phyloP scores from a whole-genome alignment of 805 yeast species.

The Wickerhamomyces kurtzmanii region DNA sequence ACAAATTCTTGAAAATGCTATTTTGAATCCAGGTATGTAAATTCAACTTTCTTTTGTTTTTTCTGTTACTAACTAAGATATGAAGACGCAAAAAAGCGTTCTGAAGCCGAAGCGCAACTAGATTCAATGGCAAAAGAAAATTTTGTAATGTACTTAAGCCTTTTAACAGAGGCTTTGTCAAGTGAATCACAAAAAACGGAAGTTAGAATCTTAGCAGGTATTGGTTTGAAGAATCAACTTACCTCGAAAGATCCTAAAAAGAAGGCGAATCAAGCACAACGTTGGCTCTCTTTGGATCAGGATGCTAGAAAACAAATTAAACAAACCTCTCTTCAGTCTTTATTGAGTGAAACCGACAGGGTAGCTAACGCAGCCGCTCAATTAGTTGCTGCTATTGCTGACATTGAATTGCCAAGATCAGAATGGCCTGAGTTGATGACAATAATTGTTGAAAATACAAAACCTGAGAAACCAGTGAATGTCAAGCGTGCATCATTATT shows the following conservation, averaged over 20 bases:
- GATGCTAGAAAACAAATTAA: slow-evolving; percentile 56
- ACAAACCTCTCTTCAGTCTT: slow-evolving; percentile 48
- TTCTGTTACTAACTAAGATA: too few species aligned
- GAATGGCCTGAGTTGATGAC: slow-evolving; percentile 88
- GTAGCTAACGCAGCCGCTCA: slow-evolving; percentile 90
- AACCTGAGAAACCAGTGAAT: slow-evolving; percentile 62
- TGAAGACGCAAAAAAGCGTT: slow-evolving; percentile 57
- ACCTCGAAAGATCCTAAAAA: slow-evolving; percentile 69
- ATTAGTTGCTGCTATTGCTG: slow-evolving; percentile 94
- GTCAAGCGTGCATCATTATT: slow-evolving; percentile 82
- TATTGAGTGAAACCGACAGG: slow-evolving; percentile 57
- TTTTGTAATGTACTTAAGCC: slow-evolving; percentile 64
- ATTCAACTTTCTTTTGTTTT: slow-evolving; percentile 3
- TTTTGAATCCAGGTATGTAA: slow-evolving; percentile 48
- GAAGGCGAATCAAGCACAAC: slow-evolving; percentile 47
- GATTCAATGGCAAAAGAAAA: slow-evolving; percentile 61
- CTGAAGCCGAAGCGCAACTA: slow-evolving; percentile 73
- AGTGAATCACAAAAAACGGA: slow-evolving; percentile 58
- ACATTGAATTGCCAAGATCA: slow-evolving; percentile 77
- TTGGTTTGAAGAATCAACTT: slow-evolving; percentile 79
- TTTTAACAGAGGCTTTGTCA: slow-evolving; percentile 63
- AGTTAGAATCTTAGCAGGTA: slow-evolving; percentile 86
- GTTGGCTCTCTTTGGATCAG: slow-evolving; percentile 62
- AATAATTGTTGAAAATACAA: slow-evolving; percentile 78
- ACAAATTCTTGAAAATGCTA: slow-evolving; percentile 68